A percentile compares a stretch with the other conserved stretches of the same genome.
Conservation (phyloP, 2,329 filamentous ascomycete genomes). For the Fusarium floridanum region DNA sequence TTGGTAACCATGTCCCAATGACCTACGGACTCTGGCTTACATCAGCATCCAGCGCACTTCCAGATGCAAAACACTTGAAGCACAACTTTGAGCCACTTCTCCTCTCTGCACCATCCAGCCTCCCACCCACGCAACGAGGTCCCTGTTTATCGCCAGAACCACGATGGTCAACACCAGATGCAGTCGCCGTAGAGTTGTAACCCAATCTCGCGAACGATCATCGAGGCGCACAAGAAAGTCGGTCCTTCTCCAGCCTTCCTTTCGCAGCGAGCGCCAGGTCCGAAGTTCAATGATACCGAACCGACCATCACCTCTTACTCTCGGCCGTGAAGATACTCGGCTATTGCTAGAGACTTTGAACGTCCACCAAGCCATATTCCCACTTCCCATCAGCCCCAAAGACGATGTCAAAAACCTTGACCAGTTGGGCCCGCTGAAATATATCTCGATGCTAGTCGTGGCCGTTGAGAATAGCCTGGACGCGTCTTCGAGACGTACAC, state of each 20-base stretch:
- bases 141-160: neutral
- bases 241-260: neutral
- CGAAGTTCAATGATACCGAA: neutral
- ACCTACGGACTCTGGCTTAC: neutral
- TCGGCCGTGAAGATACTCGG: neutral
- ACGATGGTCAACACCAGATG: neutral
- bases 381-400: neutral
- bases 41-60: neutral
- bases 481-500: neutral
- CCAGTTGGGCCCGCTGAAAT: neutral
- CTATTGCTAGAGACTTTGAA: neutral
- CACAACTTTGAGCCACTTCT: neutral
- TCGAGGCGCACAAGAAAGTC: neutral
- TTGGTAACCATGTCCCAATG: neutral
- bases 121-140: neutral
- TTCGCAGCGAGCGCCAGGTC: neutral
- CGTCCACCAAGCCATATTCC: neutral
- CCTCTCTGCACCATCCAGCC: neutral
- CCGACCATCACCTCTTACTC: neutral
- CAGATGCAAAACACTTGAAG: neutral
- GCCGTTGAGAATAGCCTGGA: neutral
- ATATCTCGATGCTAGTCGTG: neutral
- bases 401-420: neutral
- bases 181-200: neutral
- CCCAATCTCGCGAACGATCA: neutral